phyloP scores from a whole-genome alignment of 768 basidiomycete genomes.

The Vararia minispora region DNA sequence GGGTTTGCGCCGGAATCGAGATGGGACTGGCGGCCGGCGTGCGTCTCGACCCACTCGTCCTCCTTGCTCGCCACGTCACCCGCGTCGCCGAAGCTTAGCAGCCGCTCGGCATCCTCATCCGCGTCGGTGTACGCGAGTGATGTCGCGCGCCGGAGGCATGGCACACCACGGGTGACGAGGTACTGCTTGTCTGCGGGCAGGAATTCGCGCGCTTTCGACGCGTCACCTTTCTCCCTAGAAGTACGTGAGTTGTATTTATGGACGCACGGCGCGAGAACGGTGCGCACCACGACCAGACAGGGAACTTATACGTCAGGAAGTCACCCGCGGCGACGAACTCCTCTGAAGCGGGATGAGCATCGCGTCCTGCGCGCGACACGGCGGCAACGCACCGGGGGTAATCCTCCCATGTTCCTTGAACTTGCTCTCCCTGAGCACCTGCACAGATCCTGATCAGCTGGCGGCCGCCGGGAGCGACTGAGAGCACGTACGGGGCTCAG shows the following conservation, averaged over 20 bases:
- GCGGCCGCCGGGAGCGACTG: too few relatives aligned
- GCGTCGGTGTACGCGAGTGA: conserved; percentile 90
- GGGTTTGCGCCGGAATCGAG: conserved; percentile 45
- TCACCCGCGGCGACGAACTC: conserved; percentile 98
- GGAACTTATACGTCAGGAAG: conserved; percentile 96
- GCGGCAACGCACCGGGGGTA: conserved; percentile 60
- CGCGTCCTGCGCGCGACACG: conserved; percentile 9
- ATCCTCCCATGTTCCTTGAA: conserved; percentile 98
- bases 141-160: conserved; percentile 88
- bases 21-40: conserved; percentile 60
- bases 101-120: conserved; percentile 91
- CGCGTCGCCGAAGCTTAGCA: conserved; percentile 72
- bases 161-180: conserved; percentile 91
- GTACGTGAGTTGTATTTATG: conserved; percentile 4
- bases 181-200: conserved; percentile 96
- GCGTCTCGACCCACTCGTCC: conserved; percentile 99
- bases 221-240: conserved; percentile 85
- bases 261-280: conserved; percentile 4
- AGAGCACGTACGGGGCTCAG: conserved; percentile 80
- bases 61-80: conserved; percentile 40
- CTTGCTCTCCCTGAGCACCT: conserved; percentile 97
- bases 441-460: too few relatives aligned
- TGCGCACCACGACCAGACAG: conserved; percentile 90
- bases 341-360: conserved; percentile 39
- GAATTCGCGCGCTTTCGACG: conserved; percentile 78